Conservation (phyloP, 2,329 filamentous ascomycete species). For the Helicocarpus griseus region DNA sequence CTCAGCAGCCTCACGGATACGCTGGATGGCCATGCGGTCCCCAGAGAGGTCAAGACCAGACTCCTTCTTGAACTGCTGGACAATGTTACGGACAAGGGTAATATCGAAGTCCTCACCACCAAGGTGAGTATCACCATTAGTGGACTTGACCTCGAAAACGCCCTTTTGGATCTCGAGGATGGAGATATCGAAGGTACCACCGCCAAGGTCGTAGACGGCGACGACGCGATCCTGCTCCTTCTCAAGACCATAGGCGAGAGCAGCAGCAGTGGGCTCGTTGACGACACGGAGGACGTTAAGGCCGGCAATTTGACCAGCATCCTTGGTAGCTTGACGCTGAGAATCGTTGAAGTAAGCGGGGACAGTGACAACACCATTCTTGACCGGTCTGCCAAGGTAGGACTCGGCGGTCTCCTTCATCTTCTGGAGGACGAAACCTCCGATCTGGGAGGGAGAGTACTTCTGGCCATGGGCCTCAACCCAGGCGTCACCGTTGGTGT, state of each 20-base stretch:
- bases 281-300: conserved; percentile 95
- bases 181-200: conserved; percentile 98
- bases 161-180: conserved; percentile 95
- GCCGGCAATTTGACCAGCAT: conserved; percentile 91
- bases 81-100: conserved; percentile 82
- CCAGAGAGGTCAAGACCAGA: conserved; percentile 78
- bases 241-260: conserved; percentile 90
- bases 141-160: conserved; percentile 98
- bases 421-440: conserved; percentile 92
- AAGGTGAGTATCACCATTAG: conserved; percentile 96
- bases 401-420: conserved; percentile 98
- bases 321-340: conserved; percentile 96
- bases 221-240: conserved; percentile 85
- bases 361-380: conserved; percentile 95
- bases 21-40: conserved; percentile 97
- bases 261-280: conserved; percentile 94
- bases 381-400: conserved; percentile 79
- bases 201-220: conserved; percentile 94
- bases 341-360: conserved; percentile 99
- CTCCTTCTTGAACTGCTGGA: conserved; percentile 94
- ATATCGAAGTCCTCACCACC: conserved; percentile 99
- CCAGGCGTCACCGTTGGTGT: conserved; percentile 95
- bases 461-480: conserved; percentile 86
- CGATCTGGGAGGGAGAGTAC: conserved; percentile 97
- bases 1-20: conserved; percentile 96